phyloP scores from a whole-genome alignment of 2,329 filamentous ascomycete genomes.

The Aspergillus sp. region DNA sequence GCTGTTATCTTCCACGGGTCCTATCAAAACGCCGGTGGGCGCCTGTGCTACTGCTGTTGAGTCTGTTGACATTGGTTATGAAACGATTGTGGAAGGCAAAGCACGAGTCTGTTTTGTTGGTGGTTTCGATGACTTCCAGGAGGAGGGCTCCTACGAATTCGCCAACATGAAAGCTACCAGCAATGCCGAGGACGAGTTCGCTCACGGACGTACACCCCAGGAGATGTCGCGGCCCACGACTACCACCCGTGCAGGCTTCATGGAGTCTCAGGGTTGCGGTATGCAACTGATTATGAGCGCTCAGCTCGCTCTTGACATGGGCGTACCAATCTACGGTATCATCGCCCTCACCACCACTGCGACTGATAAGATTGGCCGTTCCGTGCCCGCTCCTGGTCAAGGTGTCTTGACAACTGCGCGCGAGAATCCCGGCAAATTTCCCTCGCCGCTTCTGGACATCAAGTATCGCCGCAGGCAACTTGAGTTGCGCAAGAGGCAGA shows the following conservation, averaged over 20 bases:
- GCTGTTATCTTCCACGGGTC: constrained; percentile 91
- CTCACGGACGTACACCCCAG: constrained; percentile 88
- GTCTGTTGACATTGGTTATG: constrained; percentile 95
- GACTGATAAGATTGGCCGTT: constrained; percentile 98
- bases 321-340: constrained; percentile 95
- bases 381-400: constrained; percentile 92
- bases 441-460: constrained; percentile 93
- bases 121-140: constrained; percentile 98
- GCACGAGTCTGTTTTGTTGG: constrained; percentile 96
- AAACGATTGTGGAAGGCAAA: constrained; percentile 98
- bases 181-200: constrained; percentile 96
- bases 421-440: constrained; percentile 88
- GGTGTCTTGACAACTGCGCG: constrained; percentile 95
- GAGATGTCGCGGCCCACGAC: constrained; percentile 99
- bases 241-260: constrained; percentile 95
- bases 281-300: constrained; percentile 99
- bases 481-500: constrained; percentile 88
- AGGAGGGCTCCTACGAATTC: constrained; percentile 99
- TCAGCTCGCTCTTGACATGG: constrained; percentile 95
- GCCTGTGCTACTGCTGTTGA: constrained; percentile 97
- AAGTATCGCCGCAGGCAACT: constrained; percentile 96
- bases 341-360: constrained; percentile 92
- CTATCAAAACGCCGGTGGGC: constrained; percentile 98
- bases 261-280: constrained; percentile 99
- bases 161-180: constrained; percentile 99